Conservation (phyloP, 2,329 filamentous ascomycete species). For the Huntiella moniliformis region DNA sequence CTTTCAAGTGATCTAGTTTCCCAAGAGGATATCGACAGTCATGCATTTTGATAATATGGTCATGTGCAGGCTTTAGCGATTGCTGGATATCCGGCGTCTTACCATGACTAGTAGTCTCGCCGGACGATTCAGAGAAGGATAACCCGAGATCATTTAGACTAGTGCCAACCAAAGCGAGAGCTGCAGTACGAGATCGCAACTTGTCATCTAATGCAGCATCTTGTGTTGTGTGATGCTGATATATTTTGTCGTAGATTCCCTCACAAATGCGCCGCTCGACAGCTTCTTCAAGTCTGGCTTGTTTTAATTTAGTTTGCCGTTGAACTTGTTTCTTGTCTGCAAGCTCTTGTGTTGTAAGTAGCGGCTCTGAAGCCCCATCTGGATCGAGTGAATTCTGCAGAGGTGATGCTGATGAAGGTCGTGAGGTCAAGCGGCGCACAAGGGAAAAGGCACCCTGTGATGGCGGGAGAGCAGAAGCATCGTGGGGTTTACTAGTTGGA, state of each 20-base stretch:
- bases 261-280: conserved; percentile 77
- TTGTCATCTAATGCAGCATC: conserved; percentile 93
- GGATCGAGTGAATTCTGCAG: conserved; percentile 20
- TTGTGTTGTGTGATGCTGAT: conserved; percentile 75
- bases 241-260: conserved; percentile 71
- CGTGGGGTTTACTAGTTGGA: conserved; percentile 35
- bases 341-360: conserved; percentile 79
- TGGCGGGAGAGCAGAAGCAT: conserved; percentile 26
- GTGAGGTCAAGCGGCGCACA: conserved; percentile 38
- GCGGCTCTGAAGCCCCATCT: conserved; percentile 42
- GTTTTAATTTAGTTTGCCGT: conserved; percentile 60
- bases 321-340: conserved; percentile 61
- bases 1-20: conserved; percentile 75
- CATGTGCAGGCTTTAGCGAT: conserved; percentile 49
- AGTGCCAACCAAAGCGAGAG: conserved; percentile 78
- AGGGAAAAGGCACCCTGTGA: conserved; percentile 24
- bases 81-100: conserved; percentile 42
- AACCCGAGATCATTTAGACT: conserved; percentile 69
- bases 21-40: conserved; percentile 73
- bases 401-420: conserved; percentile 32
- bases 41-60: conserved; percentile 62
- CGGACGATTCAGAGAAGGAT: conserved; percentile 41
- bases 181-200: conserved; percentile 80
- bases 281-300: conserved; percentile 64
- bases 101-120: conserved; percentile 17